A percentile compares a stretch with the other conserved stretches of the same genome.
Evolutionary conservation across 2,329 filamentous ascomycete genomes (phyloP).

Genomic region (Aspergillus aculeatus): DNA sequence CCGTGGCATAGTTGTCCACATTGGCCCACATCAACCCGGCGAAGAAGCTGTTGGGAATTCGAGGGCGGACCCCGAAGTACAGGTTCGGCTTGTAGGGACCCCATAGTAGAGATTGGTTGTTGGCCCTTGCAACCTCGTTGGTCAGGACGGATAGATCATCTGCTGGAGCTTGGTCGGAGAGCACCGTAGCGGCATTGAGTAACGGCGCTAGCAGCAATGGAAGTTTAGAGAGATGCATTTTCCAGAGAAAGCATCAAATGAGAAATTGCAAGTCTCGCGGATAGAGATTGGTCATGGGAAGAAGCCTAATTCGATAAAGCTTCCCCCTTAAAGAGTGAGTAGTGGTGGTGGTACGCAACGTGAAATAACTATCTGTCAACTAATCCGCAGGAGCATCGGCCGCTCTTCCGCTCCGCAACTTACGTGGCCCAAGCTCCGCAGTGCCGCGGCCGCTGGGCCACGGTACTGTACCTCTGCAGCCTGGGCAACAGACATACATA

Average conservation of each 20-base stretch:
- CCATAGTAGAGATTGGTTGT: conserved; percentile 88
- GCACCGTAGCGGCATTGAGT: conserved; percentile 28
- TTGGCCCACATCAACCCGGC: conserved; percentile 86
- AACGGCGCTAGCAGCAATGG: conserved; percentile 28
- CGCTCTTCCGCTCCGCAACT: conserved; percentile 29
- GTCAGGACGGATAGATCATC: conserved; percentile 37
- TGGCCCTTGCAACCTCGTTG: conserved; percentile 47
- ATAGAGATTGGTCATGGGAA: conserved; percentile 18
- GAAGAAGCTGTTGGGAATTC: conserved; percentile 76
- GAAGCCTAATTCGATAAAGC: conserved; percentile 1
- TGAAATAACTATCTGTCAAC: conserved; percentile 23
- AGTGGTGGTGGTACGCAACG: not conserved
- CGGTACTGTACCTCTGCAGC: not conserved
- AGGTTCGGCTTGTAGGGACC: conserved; percentile 91
- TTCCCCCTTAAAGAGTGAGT: conserved; percentile 16
- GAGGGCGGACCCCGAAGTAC: conserved; percentile 86
- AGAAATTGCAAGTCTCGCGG: conserved; percentile 13
- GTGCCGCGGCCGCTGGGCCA: not conserved
- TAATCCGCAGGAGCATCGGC: conserved; percentile 13
- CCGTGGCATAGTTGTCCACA: conserved; percentile 72
- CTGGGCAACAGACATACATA: not conserved
- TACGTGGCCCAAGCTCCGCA: conserved; percentile 35
- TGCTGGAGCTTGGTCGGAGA: conserved; percentile 26
- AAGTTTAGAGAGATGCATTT: conserved; percentile 33
- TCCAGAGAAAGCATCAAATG: conserved; percentile 23